These are phyloP conservation scores for Hanseniaspora guilliermondii DNA, from an alignment of 805 yeast genomes.

Conservation along the genomic window DNA sequence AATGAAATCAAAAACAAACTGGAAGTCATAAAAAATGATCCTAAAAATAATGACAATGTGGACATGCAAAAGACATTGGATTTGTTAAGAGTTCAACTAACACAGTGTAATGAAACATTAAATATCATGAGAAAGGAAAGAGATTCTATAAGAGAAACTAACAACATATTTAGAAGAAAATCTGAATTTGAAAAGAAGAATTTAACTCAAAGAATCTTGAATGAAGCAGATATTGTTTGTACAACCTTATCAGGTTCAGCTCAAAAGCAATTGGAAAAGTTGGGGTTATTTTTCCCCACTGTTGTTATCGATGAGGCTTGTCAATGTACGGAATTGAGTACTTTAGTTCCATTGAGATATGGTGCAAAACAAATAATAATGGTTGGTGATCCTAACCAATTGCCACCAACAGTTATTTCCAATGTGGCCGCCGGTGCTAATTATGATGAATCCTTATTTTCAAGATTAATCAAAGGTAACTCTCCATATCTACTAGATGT, in stretches of 20 bases:
- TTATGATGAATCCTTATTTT: slow-evolving; percentile 72
- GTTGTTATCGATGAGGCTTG: slow-evolving; percentile 88
- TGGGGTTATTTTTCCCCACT: slow-evolving; percentile 58
- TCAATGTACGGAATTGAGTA: slow-evolving; percentile 88
- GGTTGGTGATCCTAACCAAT: slow-evolving; percentile 92
- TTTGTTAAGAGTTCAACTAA: slow-evolving; percentile 38
- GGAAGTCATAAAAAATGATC: slow-evolving; percentile 18
- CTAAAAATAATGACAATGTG: slow-evolving; percentile 19
- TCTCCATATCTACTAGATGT: slow-evolving; percentile 77
- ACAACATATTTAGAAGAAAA: slow-evolving; percentile 54
- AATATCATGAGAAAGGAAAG: slow-evolving; percentile 59
- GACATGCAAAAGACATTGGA: slow-evolving; percentile 39
- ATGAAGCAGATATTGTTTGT: slow-evolving; percentile 27
- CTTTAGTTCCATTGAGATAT: slow-evolving; percentile 73
- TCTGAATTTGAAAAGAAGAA: slow-evolving; percentile 68
- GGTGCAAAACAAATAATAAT: slow-evolving; percentile 82
- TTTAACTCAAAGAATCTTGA: slow-evolving; percentile 21
- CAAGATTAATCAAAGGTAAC: slow-evolving; percentile 68
- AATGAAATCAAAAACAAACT: slow-evolving; percentile 38
- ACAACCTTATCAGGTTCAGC: slow-evolving; percentile 91
- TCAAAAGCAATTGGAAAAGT: slow-evolving; percentile 44
- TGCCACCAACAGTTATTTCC: slow-evolving; percentile 82
- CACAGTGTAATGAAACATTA: slow-evolving; percentile 34
- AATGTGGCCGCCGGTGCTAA: slow-evolving; percentile 79
- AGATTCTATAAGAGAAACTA: slow-evolving; percentile 68